phyloP scores from a whole-genome alignment of 495 filamentous ascomycete species.

The Aspergillus conjunctus region DNA sequence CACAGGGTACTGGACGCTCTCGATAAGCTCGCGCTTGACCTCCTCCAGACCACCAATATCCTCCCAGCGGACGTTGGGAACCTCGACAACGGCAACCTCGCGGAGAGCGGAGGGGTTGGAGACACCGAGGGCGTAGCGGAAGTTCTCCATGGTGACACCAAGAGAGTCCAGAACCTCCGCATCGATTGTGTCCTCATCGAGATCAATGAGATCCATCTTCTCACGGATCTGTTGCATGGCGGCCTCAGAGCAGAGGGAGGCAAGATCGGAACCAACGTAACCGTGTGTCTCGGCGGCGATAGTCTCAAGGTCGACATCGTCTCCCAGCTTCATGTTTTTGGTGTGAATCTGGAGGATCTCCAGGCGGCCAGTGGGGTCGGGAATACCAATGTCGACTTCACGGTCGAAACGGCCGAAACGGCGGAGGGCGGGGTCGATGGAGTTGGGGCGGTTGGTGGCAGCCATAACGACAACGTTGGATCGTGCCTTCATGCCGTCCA shows the following conservation, averaged over 20 bases:
- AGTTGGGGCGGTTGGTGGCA: slow-evolving; percentile 95
- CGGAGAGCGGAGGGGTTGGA: slow-evolving; percentile 98
- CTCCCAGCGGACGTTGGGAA: slow-evolving; percentile 98
- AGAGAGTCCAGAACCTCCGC: slow-evolving; percentile 97
- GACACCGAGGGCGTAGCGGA: slow-evolving; percentile 95
- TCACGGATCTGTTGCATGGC: slow-evolving; percentile 99
- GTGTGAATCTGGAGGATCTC: slow-evolving; percentile 99
- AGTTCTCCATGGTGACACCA: slow-evolving; percentile 99
- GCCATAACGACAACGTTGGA: slow-evolving; percentile 99
- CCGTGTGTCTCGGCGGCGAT: slow-evolving; percentile 98
- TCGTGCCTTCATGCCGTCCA: slow-evolving; percentile 99
- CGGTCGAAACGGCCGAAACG: slow-evolving; percentile 97
- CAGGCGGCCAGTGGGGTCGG: slow-evolving; percentile 96
- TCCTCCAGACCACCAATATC: slow-evolving; percentile 98
- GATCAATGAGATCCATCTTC: slow-evolving; percentile 99
- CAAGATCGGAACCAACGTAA: slow-evolving; percentile 98
- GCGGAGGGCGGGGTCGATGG: slow-evolving; percentile 91
- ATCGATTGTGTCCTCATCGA: slow-evolving; percentile 98
- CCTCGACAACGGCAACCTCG: slow-evolving; percentile 98
- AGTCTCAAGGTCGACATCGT: slow-evolving; percentile 94
- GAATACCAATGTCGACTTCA: slow-evolving; percentile 97
- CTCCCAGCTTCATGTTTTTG: slow-evolving; percentile 99
- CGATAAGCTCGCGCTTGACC: slow-evolving; percentile 99
- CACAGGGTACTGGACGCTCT: slow-evolving; percentile 98
- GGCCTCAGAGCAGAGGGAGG: slow-evolving; percentile 98